Evolutionary conservation across 2,329 filamentous ascomycete genomes (phyloP).

Genomic region (Calonectria fujianensis): DNA sequence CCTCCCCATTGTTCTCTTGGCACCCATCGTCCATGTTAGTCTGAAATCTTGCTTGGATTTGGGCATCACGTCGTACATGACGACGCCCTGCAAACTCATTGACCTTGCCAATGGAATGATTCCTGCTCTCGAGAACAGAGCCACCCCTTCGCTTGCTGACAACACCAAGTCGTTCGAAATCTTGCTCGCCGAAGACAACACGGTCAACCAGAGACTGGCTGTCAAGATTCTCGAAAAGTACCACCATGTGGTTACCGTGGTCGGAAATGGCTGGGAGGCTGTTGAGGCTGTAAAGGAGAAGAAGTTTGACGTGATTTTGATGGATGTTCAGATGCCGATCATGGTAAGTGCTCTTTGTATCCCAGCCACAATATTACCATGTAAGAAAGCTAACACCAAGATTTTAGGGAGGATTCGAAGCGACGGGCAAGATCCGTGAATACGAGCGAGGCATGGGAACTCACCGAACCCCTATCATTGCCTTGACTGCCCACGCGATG

Average conservation of each 20-base stretch:
- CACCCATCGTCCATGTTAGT: slow-evolving; percentile 91
- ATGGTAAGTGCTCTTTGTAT: slow-evolving; percentile 78
- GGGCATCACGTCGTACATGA: slow-evolving; percentile 99
- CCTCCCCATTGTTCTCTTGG: slow-evolving; percentile 94
- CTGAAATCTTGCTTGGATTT: slow-evolving; percentile 95
- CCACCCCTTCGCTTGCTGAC: slow-evolving; percentile 92
- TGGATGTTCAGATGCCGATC: slow-evolving; percentile 99
- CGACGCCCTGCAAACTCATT: slow-evolving; percentile 93
- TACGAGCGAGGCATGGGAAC: slow-evolving; percentile 90
- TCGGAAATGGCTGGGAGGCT: slow-evolving; percentile 95
- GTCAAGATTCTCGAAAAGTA: slow-evolving; percentile 99
- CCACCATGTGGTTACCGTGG: slow-evolving; percentile 93
- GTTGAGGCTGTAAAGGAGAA: slow-evolving; percentile 93
- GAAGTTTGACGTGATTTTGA: slow-evolving; percentile 96
- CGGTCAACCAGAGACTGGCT: slow-evolving; percentile 95
- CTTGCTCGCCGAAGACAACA: slow-evolving; percentile 95
- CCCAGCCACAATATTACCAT: neutral
- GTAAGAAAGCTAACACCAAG: slow-evolving; percentile 59
- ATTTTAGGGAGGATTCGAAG: slow-evolving; percentile 92
- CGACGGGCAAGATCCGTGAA: slow-evolving; percentile 96
- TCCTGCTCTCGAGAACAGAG: slow-evolving; percentile 93
- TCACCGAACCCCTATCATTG: slow-evolving; percentile 94
- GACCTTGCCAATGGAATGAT: slow-evolving; percentile 98
- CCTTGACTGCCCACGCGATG: slow-evolving; percentile 98
- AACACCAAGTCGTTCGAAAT: slow-evolving; percentile 98